Percentiles rank a stretch among this genome's conserved stretches.
Conservation (phyloP, 1,284 basidiomycete genomes). For the Schizophyllum commune region DNA sequence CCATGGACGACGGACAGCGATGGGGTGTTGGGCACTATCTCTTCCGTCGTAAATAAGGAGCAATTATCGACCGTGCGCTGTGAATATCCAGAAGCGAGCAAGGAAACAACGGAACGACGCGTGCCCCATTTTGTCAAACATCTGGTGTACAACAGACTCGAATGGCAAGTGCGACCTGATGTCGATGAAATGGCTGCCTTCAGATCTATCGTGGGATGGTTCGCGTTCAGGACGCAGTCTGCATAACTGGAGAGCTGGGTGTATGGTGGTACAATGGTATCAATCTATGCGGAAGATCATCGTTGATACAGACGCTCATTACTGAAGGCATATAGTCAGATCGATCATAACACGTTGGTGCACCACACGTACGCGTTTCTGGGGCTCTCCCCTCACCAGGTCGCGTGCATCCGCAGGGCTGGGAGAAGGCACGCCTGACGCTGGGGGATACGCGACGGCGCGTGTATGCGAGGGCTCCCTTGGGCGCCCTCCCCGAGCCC, state of each 20-base stretch:
- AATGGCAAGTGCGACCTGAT: no score
- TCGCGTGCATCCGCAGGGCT: conserved; percentile 37
- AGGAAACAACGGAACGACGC: no score
- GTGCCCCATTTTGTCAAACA: no score
- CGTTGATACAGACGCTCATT: not conserved
- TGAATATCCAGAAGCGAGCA: no score
- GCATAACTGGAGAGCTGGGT: not conserved
- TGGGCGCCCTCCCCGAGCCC: conserved; percentile 28
- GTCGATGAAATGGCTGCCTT: no score
- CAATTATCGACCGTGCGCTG: no score
- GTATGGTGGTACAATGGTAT: not conserved
- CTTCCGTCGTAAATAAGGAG: conserved; percentile 21
- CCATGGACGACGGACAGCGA: conserved; percentile 53
- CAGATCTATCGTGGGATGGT: not conserved
- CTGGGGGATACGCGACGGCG: conserved; percentile 25
- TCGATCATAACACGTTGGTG: not conserved
- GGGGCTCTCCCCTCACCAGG: conserved; percentile 33
- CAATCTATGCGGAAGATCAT: not conserved
- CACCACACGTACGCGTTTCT: conserved; percentile 21
- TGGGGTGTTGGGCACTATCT: conserved; percentile 34
- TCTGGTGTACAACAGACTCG: no score
- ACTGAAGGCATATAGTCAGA: not conserved
- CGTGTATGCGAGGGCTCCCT: conserved; percentile 14
- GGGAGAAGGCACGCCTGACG: conserved; percentile 13
- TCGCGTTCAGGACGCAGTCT: not conserved